Conservation (phyloP, 345 rosid genomes). For the Boechera divaricarpa region DNA sequence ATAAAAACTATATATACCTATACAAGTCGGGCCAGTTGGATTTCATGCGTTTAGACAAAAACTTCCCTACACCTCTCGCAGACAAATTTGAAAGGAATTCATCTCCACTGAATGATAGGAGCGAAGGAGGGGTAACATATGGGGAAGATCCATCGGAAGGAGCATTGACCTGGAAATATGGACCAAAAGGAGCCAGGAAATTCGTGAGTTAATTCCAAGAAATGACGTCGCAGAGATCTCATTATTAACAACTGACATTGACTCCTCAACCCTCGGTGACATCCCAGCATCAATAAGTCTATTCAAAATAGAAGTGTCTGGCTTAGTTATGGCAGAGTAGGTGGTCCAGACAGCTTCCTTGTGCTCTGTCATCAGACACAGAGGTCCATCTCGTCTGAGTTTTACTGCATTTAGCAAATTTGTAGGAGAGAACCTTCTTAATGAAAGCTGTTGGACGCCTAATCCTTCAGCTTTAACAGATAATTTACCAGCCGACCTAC, state of each 20-base stretch:
- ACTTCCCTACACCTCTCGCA: constrained; percentile 93
- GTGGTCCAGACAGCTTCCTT: constrained; percentile 98
- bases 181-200: constrained; percentile 97
- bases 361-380: constrained; percentile 97
- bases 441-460: constrained; percentile 79
- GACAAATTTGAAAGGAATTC: constrained; percentile 81
- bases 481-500: constrained; percentile 71
- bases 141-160: constrained; percentile 95
- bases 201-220: constrained; percentile 97
- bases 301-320: constrained; percentile 92
- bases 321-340: constrained; percentile 81
- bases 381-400: constrained; percentile 92
- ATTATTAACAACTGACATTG: constrained; percentile 98
- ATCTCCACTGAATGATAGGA: constrained; percentile 63
- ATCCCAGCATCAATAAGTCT: constrained; percentile 94
- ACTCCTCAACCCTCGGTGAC: constrained; percentile 96
- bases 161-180: constrained; percentile 72
- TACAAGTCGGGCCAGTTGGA: constrained; percentile 96
- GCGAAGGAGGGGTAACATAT: constrained; percentile 85
- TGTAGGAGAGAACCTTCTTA: constrained; percentile 89
- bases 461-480: constrained; percentile 73
- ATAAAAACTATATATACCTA: constrained; percentile 54
- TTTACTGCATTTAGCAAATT: constrained; percentile 79
- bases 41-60: constrained; percentile 89
- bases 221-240: constrained; percentile 94